Evolutionary conservation across 163 green algal genomes (phyloP).

Genomic region (Scenedesmus sp.): DNA sequence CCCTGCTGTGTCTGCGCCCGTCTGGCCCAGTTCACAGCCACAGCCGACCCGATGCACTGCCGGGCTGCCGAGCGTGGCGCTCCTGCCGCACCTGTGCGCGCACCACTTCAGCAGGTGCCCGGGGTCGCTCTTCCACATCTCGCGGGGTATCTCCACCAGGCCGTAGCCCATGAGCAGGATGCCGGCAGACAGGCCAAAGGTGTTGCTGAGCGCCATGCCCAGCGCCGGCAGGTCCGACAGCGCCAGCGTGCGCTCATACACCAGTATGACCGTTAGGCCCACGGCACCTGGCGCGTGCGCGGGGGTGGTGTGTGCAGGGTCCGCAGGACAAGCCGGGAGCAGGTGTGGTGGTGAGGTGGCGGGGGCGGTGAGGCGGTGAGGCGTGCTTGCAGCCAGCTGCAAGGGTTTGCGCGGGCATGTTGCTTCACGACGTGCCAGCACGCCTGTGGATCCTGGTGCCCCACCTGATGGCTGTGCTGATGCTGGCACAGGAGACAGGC

Average conservation of each 20-base stretch:
- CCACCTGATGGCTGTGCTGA: not conserved
- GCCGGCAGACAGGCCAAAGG: slow-evolving; percentile 61
- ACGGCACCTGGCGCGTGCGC: slow-evolving; percentile 21
- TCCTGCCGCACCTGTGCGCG: slow-evolving; percentile 72
- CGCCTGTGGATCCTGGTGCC: too few relatives aligned
- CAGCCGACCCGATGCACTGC: too few relatives aligned
- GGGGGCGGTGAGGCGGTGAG: not conserved
- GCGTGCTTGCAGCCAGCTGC: not conserved
- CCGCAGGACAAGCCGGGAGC: not conserved
- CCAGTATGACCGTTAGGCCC: slow-evolving; percentile 53
- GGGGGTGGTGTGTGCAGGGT: not conserved
- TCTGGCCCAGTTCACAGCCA: too few relatives aligned
- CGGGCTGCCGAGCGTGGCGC: too few relatives aligned
- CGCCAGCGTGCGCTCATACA: slow-evolving; percentile 53
- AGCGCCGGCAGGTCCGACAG: slow-evolving; percentile 53
- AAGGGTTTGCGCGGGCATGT: not conserved
- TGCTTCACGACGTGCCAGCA: too few relatives aligned
- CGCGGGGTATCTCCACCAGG: slow-evolving; percentile 70
- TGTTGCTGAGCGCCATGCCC: slow-evolving; percentile 69
- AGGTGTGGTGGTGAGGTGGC: not conserved
- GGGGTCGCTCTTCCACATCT: slow-evolving; percentile 68
- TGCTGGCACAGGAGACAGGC: not conserved
- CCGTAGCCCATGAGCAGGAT: slow-evolving; percentile 73
- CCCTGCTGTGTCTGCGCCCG: too few relatives aligned
- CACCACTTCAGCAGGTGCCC: slow-evolving; percentile 72